These are phyloP conservation scores for Dothideomycetes sp. DNA, from an alignment of 2,329 filamentous ascomycete genomes.

Conservation along the genomic window DNA sequence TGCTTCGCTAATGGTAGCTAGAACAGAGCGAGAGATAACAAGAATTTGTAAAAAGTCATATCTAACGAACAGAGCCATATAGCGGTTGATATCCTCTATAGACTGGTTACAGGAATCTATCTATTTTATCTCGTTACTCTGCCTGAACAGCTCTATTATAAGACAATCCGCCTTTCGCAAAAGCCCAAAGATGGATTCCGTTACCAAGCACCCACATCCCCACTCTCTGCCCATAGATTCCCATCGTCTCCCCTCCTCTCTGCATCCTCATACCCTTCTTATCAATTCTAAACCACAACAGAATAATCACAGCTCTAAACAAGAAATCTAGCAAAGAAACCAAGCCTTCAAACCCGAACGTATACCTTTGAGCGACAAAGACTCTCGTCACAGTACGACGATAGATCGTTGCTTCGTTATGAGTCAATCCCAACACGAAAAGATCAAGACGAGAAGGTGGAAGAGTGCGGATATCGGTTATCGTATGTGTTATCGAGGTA, in stretches of 20 bases:
- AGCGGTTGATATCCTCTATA: too few species aligned
- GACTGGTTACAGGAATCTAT: too few species aligned
- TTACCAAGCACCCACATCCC: neutral
- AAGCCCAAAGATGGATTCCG: conserved; percentile 2
- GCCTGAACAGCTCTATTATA: too few species aligned
- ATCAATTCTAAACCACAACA: neutral
- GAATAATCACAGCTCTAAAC: neutral
- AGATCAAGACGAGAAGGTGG: conserved; percentile 32
- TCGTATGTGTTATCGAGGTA: conserved; percentile 15
- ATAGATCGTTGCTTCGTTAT: conserved; percentile 25
- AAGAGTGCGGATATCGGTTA: conserved; percentile 30
- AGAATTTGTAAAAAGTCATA: too few species aligned
- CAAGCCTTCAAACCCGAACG: conserved; percentile 12
- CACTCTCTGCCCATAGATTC: neutral
- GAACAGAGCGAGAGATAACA: too few species aligned
- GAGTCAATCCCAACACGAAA: conserved; percentile 23
- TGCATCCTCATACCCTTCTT: neutral
- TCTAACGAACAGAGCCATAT: too few species aligned
- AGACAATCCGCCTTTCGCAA: neutral
- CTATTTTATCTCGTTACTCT: too few species aligned
- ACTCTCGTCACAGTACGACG: conserved; percentile 30
- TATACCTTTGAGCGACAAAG: conserved; percentile 33
- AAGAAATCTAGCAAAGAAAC: conserved; percentile 3
- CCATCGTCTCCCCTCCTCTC: neutral
- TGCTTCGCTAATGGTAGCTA: too few species aligned